Percentiles rank a stretch among this genome's conserved stretches.
Evolutionary conservation across 2,329 filamentous ascomycete genomes (phyloP).

Genomic region (Lomentospora prolificans): DNA sequence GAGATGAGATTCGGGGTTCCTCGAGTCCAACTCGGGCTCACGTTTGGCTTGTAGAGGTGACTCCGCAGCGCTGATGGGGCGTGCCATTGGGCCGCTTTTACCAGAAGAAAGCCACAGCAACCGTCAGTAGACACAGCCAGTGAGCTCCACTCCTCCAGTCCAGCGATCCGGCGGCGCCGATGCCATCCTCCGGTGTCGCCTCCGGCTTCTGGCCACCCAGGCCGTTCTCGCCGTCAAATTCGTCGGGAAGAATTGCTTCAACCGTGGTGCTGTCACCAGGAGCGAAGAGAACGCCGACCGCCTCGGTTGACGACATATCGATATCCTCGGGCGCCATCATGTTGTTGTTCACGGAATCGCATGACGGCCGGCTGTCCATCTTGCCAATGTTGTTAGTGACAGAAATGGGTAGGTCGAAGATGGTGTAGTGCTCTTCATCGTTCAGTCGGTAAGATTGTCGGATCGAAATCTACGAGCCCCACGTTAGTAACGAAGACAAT

Average conservation of each 20-base stretch:
- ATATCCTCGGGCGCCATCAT: conserved; percentile 37
- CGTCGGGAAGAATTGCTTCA: conserved; percentile 16
- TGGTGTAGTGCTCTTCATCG: conserved; percentile 53
- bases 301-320: conserved; percentile 29
- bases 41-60: too few relatives aligned
- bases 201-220: conserved; percentile 19
- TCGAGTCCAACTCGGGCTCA: too few relatives aligned
- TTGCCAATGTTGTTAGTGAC: conserved; percentile 54
- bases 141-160: conserved; percentile 16
- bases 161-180: conserved; percentile 20
- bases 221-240: conserved; percentile 15
- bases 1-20: too few relatives aligned
- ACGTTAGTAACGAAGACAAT: background rate
- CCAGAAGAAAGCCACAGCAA: conserved; percentile 2
- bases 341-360: conserved; percentile 41
- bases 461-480: conserved; percentile 50
- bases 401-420: conserved; percentile 60
- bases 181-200: conserved; percentile 21
- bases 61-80: too few relatives aligned
- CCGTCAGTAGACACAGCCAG: conserved; percentile 1
- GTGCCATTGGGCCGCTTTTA: background rate
- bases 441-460: conserved; percentile 62
- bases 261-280: conserved; percentile 39
- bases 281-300: conserved; percentile 38
- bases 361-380: conserved; percentile 30